Evolutionary conservation across 1,284 basidiomycete species (phyloP).

Genomic region (Trichosporon coremiiforme): DNA sequence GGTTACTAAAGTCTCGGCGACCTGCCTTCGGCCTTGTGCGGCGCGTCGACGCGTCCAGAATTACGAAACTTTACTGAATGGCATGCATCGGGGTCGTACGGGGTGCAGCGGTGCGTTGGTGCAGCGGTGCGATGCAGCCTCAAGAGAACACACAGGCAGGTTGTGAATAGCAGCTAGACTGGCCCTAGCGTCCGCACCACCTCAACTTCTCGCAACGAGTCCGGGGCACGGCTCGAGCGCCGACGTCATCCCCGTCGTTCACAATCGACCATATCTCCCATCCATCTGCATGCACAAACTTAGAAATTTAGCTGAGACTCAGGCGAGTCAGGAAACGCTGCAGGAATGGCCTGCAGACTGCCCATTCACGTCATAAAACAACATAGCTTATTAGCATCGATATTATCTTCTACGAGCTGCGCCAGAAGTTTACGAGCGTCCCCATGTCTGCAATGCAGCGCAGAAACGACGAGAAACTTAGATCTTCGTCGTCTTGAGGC

Average conservation of each 20-base stretch:
- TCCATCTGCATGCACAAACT: background rate
- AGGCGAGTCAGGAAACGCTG: background rate
- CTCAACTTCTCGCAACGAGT: background rate
- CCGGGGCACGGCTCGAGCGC: background rate
- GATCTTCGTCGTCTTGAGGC: slow-evolving; percentile 66
- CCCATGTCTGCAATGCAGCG: background rate
- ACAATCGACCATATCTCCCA: background rate
- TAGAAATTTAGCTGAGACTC: background rate
- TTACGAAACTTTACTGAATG: background rate
- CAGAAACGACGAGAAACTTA: slow-evolving; percentile 23
- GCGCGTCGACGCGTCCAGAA: background rate
- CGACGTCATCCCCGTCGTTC: background rate
- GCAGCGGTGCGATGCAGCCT: too few relatives aligned
- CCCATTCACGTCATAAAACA: background rate
- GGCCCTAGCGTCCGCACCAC: background rate
- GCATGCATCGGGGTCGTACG: background rate
- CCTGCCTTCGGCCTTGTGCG: background rate
- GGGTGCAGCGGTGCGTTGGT: too few relatives aligned
- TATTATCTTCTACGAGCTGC: slow-evolving; percentile 10
- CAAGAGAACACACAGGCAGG: background rate
- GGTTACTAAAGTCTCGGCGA: background rate
- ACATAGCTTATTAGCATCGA: slow-evolving; percentile 7
- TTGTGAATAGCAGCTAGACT: background rate
- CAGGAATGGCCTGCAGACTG: background rate
- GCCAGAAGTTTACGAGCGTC: slow-evolving; percentile 11